Evolutionary conservation across 768 basidiomycete genomes (phyloP).

Genomic region (Gelatoporia subvermispora): DNA sequence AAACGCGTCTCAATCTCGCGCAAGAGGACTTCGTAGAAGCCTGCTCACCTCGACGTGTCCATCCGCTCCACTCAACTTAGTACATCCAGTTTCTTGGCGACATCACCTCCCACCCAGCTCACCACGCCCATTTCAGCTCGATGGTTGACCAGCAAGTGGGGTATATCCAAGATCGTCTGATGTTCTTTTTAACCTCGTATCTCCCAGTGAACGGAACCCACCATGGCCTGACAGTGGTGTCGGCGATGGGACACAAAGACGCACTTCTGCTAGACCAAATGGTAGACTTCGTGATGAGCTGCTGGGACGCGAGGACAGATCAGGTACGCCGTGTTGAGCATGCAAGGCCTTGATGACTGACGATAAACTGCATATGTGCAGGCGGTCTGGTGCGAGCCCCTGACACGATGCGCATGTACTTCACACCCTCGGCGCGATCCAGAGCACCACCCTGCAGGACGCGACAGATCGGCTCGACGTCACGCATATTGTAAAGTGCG

Average conservation of each 20-base stretch:
- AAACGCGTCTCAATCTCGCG: no score
- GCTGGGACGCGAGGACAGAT: conserved; percentile 93
- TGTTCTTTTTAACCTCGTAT: conserved; percentile 88
- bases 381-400: conserved; percentile 93
- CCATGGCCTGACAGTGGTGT: conserved; percentile 91
- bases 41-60: conserved; percentile 11
- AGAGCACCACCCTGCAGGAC: conserved; percentile 83
- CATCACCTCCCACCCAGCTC: conserved; percentile 19
- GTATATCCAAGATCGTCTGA: conserved; percentile 77
- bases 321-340: conserved; percentile 16
- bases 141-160: background rate
- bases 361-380: conserved; percentile 23
- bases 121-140: background rate
- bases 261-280: conserved; percentile 81
- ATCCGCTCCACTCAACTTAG: conserved; percentile 39
- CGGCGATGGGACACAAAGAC: conserved; percentile 71
- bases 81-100: conserved; percentile 50
- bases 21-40: background rate
- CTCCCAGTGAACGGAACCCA: conserved; percentile 93
- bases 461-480: conserved; percentile 69
- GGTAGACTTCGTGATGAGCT: conserved; percentile 86
- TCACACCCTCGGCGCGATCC: conserved; percentile 86
- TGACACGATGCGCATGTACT: conserved; percentile 89
- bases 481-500: conserved; percentile 71
- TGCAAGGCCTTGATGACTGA: background rate